Percentiles rank a stretch among this genome's conserved stretches.
These are phyloP conservation scores for Ceratocystis smalleyi DNA, from an alignment of 2,329 filamentous ascomycete species.

Conservation along the genomic window DNA sequence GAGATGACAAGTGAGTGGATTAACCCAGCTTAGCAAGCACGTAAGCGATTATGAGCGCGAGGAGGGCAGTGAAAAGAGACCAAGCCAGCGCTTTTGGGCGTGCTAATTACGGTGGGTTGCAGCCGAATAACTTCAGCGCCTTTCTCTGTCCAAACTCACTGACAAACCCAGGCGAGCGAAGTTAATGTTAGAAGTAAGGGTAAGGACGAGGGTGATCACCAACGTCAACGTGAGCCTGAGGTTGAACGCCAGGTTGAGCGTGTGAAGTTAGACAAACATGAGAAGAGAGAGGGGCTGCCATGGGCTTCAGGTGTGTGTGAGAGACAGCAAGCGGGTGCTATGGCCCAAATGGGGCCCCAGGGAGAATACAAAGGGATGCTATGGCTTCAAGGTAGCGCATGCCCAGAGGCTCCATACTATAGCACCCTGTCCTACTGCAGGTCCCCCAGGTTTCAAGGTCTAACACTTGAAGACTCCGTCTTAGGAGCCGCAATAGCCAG, in stretches of 20 bases:
- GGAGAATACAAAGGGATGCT: neutral
- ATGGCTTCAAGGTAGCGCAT: neutral
- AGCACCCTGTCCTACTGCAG: neutral
- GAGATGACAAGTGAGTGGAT: neutral
- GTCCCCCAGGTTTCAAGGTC: neutral
- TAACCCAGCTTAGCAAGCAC: neutral
- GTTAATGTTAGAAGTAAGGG: neutral
- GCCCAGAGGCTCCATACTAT: neutral
- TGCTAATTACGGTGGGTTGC: neutral
- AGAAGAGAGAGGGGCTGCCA: neutral
- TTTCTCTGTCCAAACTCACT: neutral
- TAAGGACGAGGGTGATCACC: too few relatives aligned
- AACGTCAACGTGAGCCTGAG: too few relatives aligned
- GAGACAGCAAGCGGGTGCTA: neutral
- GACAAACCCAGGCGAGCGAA: too few relatives aligned
- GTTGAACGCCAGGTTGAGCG: neutral
- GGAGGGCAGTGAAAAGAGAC: neutral
- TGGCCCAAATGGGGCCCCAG: neutral
- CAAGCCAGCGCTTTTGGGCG: neutral
- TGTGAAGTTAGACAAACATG: neutral
- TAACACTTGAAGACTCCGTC: neutral
- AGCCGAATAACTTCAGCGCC: neutral
- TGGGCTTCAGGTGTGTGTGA: too few relatives aligned
- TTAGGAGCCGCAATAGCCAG: neutral
- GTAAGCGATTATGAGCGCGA: neutral